These are phyloP conservation scores for Brachypodium distachyon DNA, from an alignment of 202 grass and related monocot genomes.

Conservation along the genomic window DNA sequence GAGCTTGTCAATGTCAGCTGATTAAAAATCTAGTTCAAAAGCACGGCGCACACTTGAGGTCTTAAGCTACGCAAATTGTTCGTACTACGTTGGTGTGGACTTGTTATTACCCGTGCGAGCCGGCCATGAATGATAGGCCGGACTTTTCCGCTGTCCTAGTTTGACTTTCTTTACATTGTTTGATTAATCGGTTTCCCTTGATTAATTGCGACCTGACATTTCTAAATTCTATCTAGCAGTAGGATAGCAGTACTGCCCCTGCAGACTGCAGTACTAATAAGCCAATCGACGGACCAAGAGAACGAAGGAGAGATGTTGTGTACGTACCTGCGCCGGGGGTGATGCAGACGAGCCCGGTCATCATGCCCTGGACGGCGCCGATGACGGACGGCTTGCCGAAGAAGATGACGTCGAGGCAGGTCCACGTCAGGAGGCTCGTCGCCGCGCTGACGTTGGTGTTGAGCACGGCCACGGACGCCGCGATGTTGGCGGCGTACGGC, in stretches of 20 bases:
- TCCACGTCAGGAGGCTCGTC: slow-evolving; percentile 78
- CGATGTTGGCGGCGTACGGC: slow-evolving; percentile 49
- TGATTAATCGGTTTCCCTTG: neutral
- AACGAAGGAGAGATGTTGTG: neutral
- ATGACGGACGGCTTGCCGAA: slow-evolving; percentile 69
- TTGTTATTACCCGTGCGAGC: neutral
- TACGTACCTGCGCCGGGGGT: slow-evolving; percentile 53
- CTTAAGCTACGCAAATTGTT: too few species aligned
- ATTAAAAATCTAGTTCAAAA: neutral
- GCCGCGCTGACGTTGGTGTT: slow-evolving; percentile 78
- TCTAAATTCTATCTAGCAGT: neutral
- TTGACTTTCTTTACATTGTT: slow-evolving; percentile 1
- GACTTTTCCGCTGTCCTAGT: neutral
- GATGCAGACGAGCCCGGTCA: slow-evolving; percentile 83
- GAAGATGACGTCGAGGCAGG: slow-evolving; percentile 66
- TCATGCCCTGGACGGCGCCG: slow-evolving; percentile 83
- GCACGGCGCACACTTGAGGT: neutral
- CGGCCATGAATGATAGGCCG: neutral
- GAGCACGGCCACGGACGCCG: slow-evolving; percentile 56
- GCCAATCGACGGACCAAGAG: too few species aligned
- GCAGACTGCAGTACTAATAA: too few species aligned
- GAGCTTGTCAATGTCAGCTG: neutral
- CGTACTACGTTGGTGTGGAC: too few species aligned
- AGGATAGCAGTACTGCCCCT: too few species aligned
- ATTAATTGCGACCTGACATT: neutral